Evolutionary conservation across 306 rosid species (phyloP).

Genomic region (Pterocarpus santalinus): DNA sequence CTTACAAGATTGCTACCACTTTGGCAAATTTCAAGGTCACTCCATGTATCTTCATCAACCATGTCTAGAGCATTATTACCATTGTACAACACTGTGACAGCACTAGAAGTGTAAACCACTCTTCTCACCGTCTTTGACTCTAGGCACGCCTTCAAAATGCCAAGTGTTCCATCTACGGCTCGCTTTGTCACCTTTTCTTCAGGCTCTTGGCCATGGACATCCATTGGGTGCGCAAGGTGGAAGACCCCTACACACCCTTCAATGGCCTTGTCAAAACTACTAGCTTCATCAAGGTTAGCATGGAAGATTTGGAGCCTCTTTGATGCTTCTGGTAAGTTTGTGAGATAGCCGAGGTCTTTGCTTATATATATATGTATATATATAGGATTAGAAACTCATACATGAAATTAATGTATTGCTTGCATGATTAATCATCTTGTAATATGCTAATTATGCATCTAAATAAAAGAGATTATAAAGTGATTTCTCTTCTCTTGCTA

Average conservation of each 20-base stretch:
- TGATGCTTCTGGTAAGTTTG: slow-evolving; percentile 57
- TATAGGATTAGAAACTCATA: not conserved
- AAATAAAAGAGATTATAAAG: no score
- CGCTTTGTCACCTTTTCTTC: slow-evolving; percentile 52
- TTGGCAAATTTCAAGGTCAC: slow-evolving; percentile 54
- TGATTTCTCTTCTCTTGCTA: no score
- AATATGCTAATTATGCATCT: no score
- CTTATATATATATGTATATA: not conserved
- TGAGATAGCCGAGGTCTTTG: slow-evolving; percentile 61
- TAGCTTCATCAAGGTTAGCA: slow-evolving; percentile 51
- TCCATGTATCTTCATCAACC: slow-evolving; percentile 66
- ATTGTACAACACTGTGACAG: slow-evolving; percentile 38
- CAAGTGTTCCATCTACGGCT: slow-evolving; percentile 58
- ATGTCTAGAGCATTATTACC: not conserved
- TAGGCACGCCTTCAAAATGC: slow-evolving; percentile 57
- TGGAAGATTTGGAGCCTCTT: slow-evolving; percentile 50
- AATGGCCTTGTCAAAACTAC: slow-evolving; percentile 55
- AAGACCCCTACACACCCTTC: slow-evolving; percentile 65
- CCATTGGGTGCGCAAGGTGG: slow-evolving; percentile 64
- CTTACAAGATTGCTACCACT: slow-evolving; percentile 8
- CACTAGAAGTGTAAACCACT: slow-evolving; percentile 66
- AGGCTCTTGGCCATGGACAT: slow-evolving; percentile 46
- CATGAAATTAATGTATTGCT: not conserved
- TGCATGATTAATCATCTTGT: no score
- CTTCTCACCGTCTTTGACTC: slow-evolving; percentile 60